Conservation (phyloP, 2,329 filamentous ascomycete genomes). For the Diaporthe batatas region DNA sequence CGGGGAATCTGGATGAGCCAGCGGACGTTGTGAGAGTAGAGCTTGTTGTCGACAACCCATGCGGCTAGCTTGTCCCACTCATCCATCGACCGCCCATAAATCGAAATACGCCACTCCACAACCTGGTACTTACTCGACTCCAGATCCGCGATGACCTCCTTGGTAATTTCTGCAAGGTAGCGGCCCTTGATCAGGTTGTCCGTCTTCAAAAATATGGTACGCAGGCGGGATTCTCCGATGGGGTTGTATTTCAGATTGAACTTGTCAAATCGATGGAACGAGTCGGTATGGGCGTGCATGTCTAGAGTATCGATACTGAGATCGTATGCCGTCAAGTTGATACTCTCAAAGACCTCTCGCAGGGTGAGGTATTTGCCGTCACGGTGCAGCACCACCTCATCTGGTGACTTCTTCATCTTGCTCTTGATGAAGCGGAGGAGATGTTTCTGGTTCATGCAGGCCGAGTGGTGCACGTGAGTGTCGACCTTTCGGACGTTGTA, state of each 20-base stretch:
- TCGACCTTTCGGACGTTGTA: conserved; percentile 99
- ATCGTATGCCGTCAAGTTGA: conserved; percentile 97
- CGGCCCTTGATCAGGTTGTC: conserved; percentile 97
- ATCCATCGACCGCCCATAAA: conserved; percentile 91
- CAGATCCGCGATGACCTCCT: conserved; percentile 96
- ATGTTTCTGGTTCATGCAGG: conserved; percentile 99
- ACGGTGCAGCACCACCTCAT: conserved; percentile 92
- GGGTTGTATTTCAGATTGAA: conserved; percentile 99
- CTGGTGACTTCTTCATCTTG: conserved; percentile 98
- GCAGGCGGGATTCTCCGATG: conserved; percentile 91
- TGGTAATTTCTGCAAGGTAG: conserved; percentile 96
- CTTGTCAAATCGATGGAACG: conserved; percentile 98
- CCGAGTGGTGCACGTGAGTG: conserved; percentile 98
- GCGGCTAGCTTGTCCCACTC: conserved; percentile 98
- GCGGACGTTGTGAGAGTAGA: conserved; percentile 96
- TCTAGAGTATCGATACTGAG: conserved; percentile 98
- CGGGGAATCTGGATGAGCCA: conserved; percentile 97
- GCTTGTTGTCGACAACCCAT: conserved; percentile 98
- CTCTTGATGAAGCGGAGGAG: conserved; percentile 98
- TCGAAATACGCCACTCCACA: conserved; percentile 98
- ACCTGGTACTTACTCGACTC: conserved; percentile 99
- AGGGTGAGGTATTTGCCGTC: conserved; percentile 94
- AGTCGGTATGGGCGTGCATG: conserved; percentile 99
- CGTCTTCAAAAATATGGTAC: conserved; percentile 99
- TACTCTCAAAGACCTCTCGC: conserved; percentile 94